Evolutionary conservation across 2,329 filamentous ascomycete genomes (phyloP).

Genomic region (Alternaria panax): DNA sequence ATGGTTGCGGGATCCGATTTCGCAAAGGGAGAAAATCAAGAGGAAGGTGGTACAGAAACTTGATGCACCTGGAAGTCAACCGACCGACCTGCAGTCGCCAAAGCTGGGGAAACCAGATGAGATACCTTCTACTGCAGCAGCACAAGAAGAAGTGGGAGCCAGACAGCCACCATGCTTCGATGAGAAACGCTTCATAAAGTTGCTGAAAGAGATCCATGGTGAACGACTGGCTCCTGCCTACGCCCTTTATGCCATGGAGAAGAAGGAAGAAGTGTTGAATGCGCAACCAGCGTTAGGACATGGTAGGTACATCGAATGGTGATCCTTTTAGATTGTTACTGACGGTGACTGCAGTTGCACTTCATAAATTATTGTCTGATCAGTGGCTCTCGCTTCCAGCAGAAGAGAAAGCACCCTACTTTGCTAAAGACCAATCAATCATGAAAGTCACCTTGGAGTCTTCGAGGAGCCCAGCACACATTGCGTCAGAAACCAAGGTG

Average conservation of each 20-base stretch:
- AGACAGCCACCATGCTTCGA: slow-evolving; percentile 10
- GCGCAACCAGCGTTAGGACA: slow-evolving; percentile 21
- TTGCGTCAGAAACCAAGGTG: slow-evolving; percentile 13
- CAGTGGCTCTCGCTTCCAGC: slow-evolving; percentile 30
- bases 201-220: slow-evolving; percentile 14
- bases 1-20: slow-evolving; percentile 36
- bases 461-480: background rate
- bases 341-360: slow-evolving; percentile 15
- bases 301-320: slow-evolving; percentile 18
- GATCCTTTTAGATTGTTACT: background rate
- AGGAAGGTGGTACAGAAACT: slow-evolving; percentile 24
- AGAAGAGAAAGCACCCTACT: slow-evolving; percentile 29
- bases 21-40: slow-evolving; percentile 34
- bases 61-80: slow-evolving; percentile 13
- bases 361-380: slow-evolving; percentile 22
- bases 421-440: slow-evolving; percentile 18
- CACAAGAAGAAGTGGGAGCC: background rate
- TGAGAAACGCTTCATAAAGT: slow-evolving; percentile 19
- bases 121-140: background rate
- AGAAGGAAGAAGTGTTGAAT: slow-evolving; percentile 20
- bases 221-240: slow-evolving; percentile 24
- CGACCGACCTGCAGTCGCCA: slow-evolving; percentile 13
- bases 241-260: slow-evolving; percentile 25
- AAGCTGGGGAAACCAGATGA: slow-evolving; percentile 8
- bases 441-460: slow-evolving; percentile 12